Evolutionary conservation across 495 filamentous ascomycete species (phyloP), one percentile per base, ranked within the genome.

Genomic region (Cercophora samala): DNA sequence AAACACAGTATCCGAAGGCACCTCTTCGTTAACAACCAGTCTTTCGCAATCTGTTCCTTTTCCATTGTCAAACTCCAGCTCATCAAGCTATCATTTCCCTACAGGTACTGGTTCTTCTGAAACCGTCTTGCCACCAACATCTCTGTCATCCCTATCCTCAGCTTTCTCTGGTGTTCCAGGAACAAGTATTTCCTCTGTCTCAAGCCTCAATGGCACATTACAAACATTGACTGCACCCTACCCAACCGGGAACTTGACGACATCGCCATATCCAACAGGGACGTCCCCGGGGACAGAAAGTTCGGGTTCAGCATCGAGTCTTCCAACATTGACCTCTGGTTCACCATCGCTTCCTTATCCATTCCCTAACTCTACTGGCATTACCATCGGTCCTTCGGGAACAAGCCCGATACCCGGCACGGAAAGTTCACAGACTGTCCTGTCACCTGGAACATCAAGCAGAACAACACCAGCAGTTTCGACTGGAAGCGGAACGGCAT

Each of bases 41-140:
- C 37, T 46, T 46, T 55, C 62, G 13, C 66, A 63, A 1, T 62
- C 64, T 18, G 52, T 46, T 32, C 68, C 68, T 32, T 66, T 59
- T 55, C 71, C 64, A 56, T 23, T 63, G 4, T 58, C 63, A 19
- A 73, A 69, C 22, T 37, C 60, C 17, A 62, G 60, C 21, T 22
- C n/a, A 4, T 51, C 58, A 24, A 60, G 26, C 58, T 32, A 62
- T 19, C n/a, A 25, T 3, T 29, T n/a, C 4, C 58, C 58, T 26
- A n/a, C 58, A 5, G 26, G 58, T 15, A 60, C 22, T 32, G 23
- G 17, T 18, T 26, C 60, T 29, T 62, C 60, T 23, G 60, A n/a
- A 22, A 46, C n/a, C 18, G 1, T 5, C 5, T 13, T 29, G 24
- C 18, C 32, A 19, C 19, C 60, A 42, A 19, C 9, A 5, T 46